phyloP scores from a whole-genome alignment of 1,284 basidiomycete species.

The Earliella scabrosa region DNA sequence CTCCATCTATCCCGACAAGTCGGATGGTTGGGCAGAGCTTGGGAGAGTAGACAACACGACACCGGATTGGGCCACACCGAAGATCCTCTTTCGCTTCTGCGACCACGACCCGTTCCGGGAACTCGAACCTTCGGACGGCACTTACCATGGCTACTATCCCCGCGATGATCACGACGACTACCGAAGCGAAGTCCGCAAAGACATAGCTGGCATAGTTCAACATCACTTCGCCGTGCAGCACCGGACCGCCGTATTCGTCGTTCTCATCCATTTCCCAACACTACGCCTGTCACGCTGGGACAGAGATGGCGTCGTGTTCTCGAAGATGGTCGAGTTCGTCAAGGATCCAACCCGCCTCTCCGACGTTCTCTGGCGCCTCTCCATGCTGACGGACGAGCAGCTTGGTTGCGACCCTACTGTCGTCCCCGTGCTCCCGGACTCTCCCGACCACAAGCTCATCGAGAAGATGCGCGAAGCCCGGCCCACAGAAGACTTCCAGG shows the following conservation, averaged over 20 bases:
- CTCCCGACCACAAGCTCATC: constrained; percentile 7
- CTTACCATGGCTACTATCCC: too few species aligned
- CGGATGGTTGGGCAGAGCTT: background rate
- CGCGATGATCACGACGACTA: background rate
- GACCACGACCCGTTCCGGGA: background rate
- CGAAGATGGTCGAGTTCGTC: background rate
- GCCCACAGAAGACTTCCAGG: background rate
- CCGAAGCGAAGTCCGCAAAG: background rate
- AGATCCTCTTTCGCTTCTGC: background rate
- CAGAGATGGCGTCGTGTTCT: background rate
- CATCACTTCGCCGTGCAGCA: background rate
- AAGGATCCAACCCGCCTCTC: background rate
- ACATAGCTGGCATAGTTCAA: background rate
- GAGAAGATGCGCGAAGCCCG: background rate
- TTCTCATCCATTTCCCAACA: background rate
- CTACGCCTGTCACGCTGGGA: background rate
- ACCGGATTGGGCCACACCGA: background rate
- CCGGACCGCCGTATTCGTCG: background rate
- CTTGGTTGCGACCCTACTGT: constrained; percentile 12
- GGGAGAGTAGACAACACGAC: background rate
- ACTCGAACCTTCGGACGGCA: background rate
- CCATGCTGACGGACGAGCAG: constrained; percentile 5
- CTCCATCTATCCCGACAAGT: too few species aligned
- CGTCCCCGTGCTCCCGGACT: background rate
- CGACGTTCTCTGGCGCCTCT: constrained; percentile 3